Conservation (phyloP, 345 rosid species). For the Barbarea vulgaris region DNA sequence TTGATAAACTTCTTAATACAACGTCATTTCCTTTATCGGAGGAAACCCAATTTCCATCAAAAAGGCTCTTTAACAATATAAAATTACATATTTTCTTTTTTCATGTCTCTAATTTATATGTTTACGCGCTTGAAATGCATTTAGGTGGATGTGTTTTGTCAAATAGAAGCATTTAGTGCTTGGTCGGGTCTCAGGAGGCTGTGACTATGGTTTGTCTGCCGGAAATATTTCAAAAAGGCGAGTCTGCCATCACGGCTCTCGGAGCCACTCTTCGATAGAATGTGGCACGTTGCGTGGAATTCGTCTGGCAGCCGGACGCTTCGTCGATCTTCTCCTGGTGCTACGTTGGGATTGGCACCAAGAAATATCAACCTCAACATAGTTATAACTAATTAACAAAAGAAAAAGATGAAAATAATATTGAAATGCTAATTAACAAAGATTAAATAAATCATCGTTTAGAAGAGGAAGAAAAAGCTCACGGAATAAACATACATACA, state of each 20-base stretch:
- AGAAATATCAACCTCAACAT: background rate
- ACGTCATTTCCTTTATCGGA: too few relatives aligned
- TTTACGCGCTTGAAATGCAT: too few relatives aligned
- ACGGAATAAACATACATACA: slow-evolving; percentile 20
- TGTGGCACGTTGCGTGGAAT: background rate
- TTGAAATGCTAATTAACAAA: background rate
- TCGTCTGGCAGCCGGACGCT: background rate
- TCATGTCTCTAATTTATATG: too few relatives aligned
- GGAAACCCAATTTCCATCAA: too few relatives aligned
- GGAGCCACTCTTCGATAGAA: too few relatives aligned
- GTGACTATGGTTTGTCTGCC: background rate
- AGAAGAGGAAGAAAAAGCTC: slow-evolving; percentile 1
- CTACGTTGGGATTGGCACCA: background rate
- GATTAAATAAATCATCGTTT: background rate
- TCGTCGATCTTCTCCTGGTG: background rate
- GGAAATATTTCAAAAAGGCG: background rate
- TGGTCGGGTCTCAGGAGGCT: background rate
- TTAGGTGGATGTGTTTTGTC: background rate
- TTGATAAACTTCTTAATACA: too few relatives aligned
- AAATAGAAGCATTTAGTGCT: background rate
- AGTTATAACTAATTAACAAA: background rate
- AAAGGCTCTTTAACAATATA: too few relatives aligned
- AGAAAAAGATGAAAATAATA: background rate
- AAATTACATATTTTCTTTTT: too few relatives aligned
- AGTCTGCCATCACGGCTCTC: too few relatives aligned